These are phyloP conservation scores for Petunia axillaris DNA, from an alignment of 257 asterid genomes.

Conservation along the genomic window DNA sequence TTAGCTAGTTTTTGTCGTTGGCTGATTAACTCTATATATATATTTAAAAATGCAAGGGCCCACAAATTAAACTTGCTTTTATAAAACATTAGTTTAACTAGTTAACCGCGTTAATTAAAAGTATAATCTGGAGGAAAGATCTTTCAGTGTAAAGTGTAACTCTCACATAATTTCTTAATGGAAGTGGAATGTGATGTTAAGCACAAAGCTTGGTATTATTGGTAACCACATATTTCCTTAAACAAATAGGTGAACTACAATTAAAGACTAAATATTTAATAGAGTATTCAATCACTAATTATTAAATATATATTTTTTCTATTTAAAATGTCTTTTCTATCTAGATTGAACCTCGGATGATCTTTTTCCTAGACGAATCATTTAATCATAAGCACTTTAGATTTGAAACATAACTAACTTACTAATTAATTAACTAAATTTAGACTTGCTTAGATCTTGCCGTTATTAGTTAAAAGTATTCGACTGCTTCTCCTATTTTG, in stretches of 20 bases:
- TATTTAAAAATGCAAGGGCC: background rate
- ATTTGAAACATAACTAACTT: background rate
- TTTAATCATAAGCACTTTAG: slow-evolving; percentile 5
- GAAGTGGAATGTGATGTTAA: background rate
- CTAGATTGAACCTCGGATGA: slow-evolving; percentile 25
- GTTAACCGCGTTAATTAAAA: background rate
- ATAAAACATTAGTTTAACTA: no score
- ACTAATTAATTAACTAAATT: background rate
- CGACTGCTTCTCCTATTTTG: background rate
- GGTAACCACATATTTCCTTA: slow-evolving; percentile 20
- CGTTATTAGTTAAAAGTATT: background rate
- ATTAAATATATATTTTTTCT: background rate
- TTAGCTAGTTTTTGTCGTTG: slow-evolving; percentile 16
- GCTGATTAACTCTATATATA: background rate
- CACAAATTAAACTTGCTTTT: background rate
- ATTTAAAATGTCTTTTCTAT: slow-evolving; percentile 1
- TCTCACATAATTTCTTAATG: background rate
- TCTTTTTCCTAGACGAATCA: slow-evolving; percentile 12
- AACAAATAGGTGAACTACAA: slow-evolving; percentile 14
- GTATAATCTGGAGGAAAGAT: background rate
- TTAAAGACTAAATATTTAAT: background rate
- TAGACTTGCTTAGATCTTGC: background rate
- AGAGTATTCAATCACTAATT: background rate
- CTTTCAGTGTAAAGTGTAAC: background rate
- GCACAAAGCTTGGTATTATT: slow-evolving; percentile 18